Base-by-base conservation (phyloP, 202 grass and related monocot genomes). In the Zoysia matrella region DNA sequence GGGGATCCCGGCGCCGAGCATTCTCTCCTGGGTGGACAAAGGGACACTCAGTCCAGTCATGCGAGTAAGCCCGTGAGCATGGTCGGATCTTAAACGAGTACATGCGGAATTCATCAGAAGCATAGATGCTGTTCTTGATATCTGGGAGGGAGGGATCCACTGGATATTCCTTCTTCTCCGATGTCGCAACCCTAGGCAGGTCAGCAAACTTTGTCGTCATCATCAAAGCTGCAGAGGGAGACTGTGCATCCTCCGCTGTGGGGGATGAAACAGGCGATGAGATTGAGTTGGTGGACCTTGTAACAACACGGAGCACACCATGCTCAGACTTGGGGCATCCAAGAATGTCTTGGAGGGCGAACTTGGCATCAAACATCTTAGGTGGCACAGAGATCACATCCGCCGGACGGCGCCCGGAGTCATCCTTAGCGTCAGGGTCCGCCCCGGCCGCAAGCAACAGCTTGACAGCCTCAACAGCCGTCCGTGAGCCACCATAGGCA, bases 11-110 rank as follows among this genome's bases (percentile, higher is more conserved):
- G 14, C 94, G 91, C 53, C 94, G 73, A 5, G 94, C 94, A 68
- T 97, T 97, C 87, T 97, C 94, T 44, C 94, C 94, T 3, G 94
- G 94, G 71, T 97, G 94, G 71, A 97, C 94, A 60, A 97, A 97
- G 7, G 94, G 94, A 82, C 94, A 97, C 91, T 97, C 94, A 0
- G 94, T 97, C 94, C 94, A 97, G 85, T 97, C 94, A 47, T 97
- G 94, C 0, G 91, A 94, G 91, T 97, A 97, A 2, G 94, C 94
- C 16, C 94, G 68, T 1, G 94, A 97, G 82, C 94, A 97, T 0
- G 94, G 94, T 13, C 94, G 88, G 66, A 97, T 90, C 82, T 97
- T 97, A 80, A 97, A 97, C 6, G 91, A 94, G 89, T 91, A 97
- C 94, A 97, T 97, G 45, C 94, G 94, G 63, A 97, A 97, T 73